Percentiles rank a stretch among this genome's conserved stretches.
phyloP scores from a whole-genome alignment of 371 early-diverging fungal genomes.

The Mortierella sp. region DNA sequence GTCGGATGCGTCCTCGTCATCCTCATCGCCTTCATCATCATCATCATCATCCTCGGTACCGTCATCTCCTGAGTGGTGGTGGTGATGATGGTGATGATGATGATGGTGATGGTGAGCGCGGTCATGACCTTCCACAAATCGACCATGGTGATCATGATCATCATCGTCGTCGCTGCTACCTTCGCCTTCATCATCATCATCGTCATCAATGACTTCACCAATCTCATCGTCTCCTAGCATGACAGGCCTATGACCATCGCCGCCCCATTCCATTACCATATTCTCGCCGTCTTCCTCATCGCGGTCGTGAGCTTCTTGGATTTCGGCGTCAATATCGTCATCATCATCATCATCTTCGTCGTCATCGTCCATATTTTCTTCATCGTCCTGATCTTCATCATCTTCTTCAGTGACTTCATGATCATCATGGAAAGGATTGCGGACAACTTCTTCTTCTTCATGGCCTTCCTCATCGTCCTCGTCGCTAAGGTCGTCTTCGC shows the following conservation, averaged over 20 bases:
- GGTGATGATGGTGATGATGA: constrained; percentile 34
- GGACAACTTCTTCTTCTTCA: constrained; percentile 70
- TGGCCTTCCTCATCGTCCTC: constrained; percentile 71
- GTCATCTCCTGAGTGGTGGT: constrained; percentile 38
- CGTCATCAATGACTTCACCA: constrained; percentile 54
- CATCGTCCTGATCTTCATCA: constrained; percentile 15
- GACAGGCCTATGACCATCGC: constrained; percentile 30
- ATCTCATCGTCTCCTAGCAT: constrained; percentile 46
- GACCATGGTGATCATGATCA: neutral
- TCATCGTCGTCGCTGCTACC: constrained; percentile 3
- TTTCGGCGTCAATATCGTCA: constrained; percentile 56
- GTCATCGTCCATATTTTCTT: constrained; percentile 45
- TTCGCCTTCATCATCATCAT: constrained; percentile 43
- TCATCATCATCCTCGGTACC: constrained; percentile 2
- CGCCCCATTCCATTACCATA: constrained; percentile 57
- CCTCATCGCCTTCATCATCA: constrained; percentile 6
- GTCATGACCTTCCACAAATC: constrained; percentile 30
- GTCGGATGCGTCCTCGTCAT: constrained; percentile 4
- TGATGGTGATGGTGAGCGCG: constrained; percentile 48
- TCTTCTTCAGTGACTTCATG: constrained; percentile 62
- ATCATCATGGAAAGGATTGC: constrained; percentile 69
- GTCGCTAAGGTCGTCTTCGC: constrained; percentile 73
- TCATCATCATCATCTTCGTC: constrained; percentile 68
- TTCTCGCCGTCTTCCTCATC: constrained; percentile 36
- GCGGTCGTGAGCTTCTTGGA: constrained; percentile 53